A percentile compares a stretch with the other conserved stretches of the same genome.
These are phyloP conservation scores for Podospora appendiculata DNA, from an alignment of 495 filamentous ascomycete species.

Conservation along the genomic window DNA sequence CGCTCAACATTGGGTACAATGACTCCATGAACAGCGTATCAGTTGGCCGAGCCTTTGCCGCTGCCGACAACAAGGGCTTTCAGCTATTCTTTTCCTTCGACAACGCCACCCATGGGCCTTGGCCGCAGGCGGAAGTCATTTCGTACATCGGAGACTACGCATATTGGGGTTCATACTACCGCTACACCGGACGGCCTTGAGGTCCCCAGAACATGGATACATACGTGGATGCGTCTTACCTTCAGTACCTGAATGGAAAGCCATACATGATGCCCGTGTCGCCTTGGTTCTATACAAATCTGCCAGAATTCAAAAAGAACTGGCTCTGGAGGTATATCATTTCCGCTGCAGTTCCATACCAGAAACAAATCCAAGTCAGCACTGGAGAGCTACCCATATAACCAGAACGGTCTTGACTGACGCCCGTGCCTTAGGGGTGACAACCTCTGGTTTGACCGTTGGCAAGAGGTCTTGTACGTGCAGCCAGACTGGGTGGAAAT, in stretches of 20 bases:
- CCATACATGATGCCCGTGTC: constrained; percentile 51
- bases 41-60: constrained; percentile 44
- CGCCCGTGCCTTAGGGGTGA: constrained; percentile 23
- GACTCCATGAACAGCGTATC: constrained; percentile 39
- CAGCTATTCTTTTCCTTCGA: constrained; percentile 57
- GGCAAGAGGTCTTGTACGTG: constrained; percentile 44
- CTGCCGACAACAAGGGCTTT: constrained; percentile 46
- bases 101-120: constrained; percentile 33
- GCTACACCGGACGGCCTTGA: constrained; percentile 37
- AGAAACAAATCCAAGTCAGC: too few species aligned
- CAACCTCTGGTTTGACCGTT: constrained; percentile 53
- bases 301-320: constrained; percentile 48
- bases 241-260: constrained; percentile 28
- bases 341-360: too few species aligned
- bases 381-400: too few species aligned
- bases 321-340: constrained; percentile 43
- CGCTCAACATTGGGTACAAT: constrained; percentile 32
- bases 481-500: constrained; percentile 53
- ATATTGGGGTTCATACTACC: constrained; percentile 40
- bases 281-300: constrained; percentile 60
- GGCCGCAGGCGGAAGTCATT: constrained; percentile 34
- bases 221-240: constrained; percentile 37
- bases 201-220: constrained; percentile 36
- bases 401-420: too few species aligned
- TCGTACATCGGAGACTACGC: constrained; percentile 39